Evolutionary conservation across 306 rosid species (phyloP).

Genomic region (Corylus americana): DNA sequence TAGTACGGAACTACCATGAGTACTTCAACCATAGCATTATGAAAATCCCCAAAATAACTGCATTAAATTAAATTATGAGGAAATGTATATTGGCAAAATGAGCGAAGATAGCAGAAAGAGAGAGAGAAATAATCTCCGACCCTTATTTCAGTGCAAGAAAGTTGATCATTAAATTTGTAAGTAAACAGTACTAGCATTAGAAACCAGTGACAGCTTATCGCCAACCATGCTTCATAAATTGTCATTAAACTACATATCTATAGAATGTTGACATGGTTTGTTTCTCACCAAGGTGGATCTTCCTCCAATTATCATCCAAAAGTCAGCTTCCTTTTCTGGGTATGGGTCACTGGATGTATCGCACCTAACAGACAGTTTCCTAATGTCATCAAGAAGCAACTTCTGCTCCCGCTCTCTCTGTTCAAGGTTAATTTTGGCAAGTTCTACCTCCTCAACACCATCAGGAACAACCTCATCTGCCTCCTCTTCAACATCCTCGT

Average conservation of each 20-base stretch:
- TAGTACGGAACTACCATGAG: neutral
- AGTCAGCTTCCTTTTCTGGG: conserved; percentile 78
- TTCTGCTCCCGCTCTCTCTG: conserved; percentile 75
- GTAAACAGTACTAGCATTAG: conserved; percentile 20
- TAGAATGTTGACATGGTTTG: conserved; percentile 28
- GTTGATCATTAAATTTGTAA: neutral
- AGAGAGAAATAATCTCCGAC: neutral
- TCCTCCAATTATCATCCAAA: conserved; percentile 87
- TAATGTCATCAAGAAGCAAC: conserved; percentile 83
- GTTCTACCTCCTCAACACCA: conserved; percentile 99
- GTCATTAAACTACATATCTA: conserved; percentile 23
- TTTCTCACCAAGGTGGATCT: conserved; percentile 75
- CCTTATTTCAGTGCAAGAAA: neutral
- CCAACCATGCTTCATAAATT: conserved; percentile 5
- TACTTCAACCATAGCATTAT: neutral
- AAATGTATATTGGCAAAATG: neutral
- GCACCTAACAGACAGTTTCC: conserved; percentile 66
- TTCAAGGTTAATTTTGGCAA: conserved; percentile 86
- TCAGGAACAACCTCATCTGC: conserved; percentile 98
- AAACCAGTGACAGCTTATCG: neutral
- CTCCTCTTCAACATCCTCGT: conserved; percentile 93
- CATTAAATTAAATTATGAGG: neutral
- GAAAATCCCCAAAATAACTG: neutral
- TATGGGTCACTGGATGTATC: conserved; percentile 57
- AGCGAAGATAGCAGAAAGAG: neutral